Base-by-base conservation (phyloP, 352 stramenopile genomes). In the Phytophthora cryptogea region DNA sequence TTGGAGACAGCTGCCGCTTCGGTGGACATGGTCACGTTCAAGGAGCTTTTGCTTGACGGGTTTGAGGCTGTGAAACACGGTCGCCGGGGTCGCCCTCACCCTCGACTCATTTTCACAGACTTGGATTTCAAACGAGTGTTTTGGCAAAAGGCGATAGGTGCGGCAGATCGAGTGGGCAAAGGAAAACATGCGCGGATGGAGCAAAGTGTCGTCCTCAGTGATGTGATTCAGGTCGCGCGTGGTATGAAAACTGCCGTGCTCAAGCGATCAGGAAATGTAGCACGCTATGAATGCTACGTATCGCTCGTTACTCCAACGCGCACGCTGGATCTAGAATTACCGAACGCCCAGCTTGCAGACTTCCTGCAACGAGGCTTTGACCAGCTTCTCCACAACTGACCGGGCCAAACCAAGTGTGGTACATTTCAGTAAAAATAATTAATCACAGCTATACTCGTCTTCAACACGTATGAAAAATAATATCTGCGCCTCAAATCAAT, bases 221-320 rank as follows among this genome's bases (percentile, higher is more conserved):
- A 90, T 32, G 80, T 92, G 13, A 61, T 90, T 37, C 79, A 90
- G 43, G 78, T 90, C 39, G 64, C 87, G n/a, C 74, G 82, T 32
- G 78, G 83, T 26, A 89, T 90, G 77, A 90, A 92, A 48, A 92
- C 83, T 7, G 69, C 83, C 10, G 83, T 92, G 48, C 79, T 92
- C 59, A 90, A 90, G 61, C 76, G 83, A 16, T 88, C 80, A 20
- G 83, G 83, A 2, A 76, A 89, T 48, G 68, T 89, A 48, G 47
- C 68, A 41, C 83, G 76, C 33, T 89, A 86, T 49, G 78, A 89
- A 54, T 80, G 75, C n/a, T 92, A 89, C 68, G 48, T 92, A 9
- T 90, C 83, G 48, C 77, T 92, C 7, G 70, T 90, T 9, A 80
- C 76, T 0, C 74, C 88, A 54, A 83, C 83, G 39, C 78, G 83